Percentiles rank a stretch among this genome's conserved stretches.
Conservation (phyloP, 2,329 filamentous ascomycete species). For the Hypomyces perniciosus region DNA sequence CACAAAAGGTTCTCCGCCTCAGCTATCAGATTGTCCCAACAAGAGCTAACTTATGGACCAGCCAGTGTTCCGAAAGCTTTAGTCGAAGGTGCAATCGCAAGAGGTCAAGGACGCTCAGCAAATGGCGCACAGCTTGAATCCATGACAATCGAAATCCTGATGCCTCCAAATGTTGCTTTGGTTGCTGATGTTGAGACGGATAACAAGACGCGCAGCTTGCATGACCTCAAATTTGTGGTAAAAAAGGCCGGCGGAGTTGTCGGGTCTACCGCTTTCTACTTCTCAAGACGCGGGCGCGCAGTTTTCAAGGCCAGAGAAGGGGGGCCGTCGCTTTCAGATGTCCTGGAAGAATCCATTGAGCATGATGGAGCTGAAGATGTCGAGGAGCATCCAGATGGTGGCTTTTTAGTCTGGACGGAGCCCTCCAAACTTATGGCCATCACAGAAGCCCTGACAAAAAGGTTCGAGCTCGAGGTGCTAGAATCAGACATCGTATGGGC, state of each 20-base stretch:
- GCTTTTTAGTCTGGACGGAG: conserved; percentile 54
- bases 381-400: conserved; percentile 59
- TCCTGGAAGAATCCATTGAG: conserved; percentile 79
- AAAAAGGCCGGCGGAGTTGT: conserved; percentile 65
- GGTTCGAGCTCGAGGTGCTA: conserved; percentile 60
- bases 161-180: conserved; percentile 69
- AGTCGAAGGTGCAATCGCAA: conserved; percentile 80
- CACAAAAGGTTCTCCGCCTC: conserved; percentile 56
- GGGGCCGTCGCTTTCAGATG: conserved; percentile 56
- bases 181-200: conserved; percentile 85
- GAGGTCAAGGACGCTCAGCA: conserved; percentile 77
- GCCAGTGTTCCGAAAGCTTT: conserved; percentile 75
- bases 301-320: conserved; percentile 54
- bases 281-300: conserved; percentile 72
- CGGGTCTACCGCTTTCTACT: conserved; percentile 76
- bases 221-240: conserved; percentile 65
- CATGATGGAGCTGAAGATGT: conserved; percentile 69
- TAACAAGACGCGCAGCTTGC: conserved; percentile 65
- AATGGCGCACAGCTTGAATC: conserved; percentile 71
- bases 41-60: conserved; percentile 19
- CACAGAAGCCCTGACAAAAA: conserved; percentile 48
- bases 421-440: conserved; percentile 28
- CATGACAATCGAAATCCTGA: conserved; percentile 72
- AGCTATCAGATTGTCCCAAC: conserved; percentile 12
- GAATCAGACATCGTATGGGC: conserved; percentile 80